These are phyloP conservation scores for Micromonas commoda DNA, from an alignment of 139 green algal genomes.

Conservation along the genomic window DNA sequence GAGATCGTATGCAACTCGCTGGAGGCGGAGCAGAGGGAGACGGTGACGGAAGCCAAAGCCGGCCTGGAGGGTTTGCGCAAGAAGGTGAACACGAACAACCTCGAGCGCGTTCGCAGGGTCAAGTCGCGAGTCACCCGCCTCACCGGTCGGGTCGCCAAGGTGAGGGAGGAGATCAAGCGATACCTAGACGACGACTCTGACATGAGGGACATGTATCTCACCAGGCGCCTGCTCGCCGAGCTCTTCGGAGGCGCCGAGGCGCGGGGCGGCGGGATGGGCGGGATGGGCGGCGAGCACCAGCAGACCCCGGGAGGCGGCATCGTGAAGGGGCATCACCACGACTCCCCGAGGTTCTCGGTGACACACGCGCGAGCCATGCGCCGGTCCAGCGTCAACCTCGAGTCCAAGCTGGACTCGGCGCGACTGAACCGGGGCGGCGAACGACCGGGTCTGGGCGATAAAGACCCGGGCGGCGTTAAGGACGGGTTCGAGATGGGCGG, in stretches of 20 bases:
- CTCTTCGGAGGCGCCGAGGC: not conserved
- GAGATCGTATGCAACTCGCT: conserved; percentile 45
- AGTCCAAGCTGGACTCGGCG: too few relatives aligned
- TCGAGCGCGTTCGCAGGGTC: conserved; percentile 83
- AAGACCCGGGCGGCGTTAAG: too few relatives aligned
- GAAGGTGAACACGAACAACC: conserved; percentile 70
- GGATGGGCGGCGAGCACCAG: too few relatives aligned
- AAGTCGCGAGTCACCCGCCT: conserved; percentile 65
- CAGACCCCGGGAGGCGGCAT: too few relatives aligned
- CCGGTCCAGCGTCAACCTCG: too few relatives aligned
- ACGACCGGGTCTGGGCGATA: not conserved
- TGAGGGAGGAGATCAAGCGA: conserved; percentile 40
- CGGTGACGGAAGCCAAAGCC: conserved; percentile 74
- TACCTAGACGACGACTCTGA: conserved; percentile 48
- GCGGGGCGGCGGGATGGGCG: not conserved
- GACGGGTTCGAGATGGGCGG: not conserved
- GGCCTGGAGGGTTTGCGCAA: conserved; percentile 77
- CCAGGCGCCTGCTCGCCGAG: conserved; percentile 35
- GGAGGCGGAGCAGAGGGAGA: conserved; percentile 60
- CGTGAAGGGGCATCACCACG: too few relatives aligned
- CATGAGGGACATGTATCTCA: conserved; percentile 48
- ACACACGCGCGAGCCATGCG: too few relatives aligned
- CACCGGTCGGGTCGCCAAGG: conserved; percentile 36
- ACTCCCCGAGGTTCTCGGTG: not conserved
- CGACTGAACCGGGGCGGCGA: not conserved